These are phyloP conservation scores for Aaosphaeria arxii DNA, from an alignment of 2,329 filamentous ascomycete species.

Conservation along the genomic window DNA sequence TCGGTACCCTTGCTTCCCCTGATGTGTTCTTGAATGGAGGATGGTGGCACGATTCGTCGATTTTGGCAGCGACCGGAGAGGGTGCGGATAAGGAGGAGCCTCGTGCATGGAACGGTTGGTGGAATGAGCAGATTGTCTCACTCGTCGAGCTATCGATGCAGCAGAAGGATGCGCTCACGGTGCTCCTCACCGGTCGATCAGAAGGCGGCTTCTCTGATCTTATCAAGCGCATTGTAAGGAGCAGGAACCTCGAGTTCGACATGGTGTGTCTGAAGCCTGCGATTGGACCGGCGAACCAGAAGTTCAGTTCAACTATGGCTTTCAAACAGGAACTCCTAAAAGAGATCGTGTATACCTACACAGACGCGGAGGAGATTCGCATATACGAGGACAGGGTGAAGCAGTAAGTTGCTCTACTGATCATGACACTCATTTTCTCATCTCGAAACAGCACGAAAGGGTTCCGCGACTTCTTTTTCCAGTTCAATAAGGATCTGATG, in stretches of 20 bases:
- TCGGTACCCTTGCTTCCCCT: conserved; percentile 72
- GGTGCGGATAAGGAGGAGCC: conserved; percentile 79
- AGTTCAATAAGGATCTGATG: conserved; percentile 66
- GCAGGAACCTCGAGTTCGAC: conserved; percentile 81
- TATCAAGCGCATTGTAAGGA: conserved; percentile 74
- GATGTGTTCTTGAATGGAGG: conserved; percentile 79
- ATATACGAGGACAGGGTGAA: conserved; percentile 63
- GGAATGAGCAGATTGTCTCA: conserved; percentile 86
- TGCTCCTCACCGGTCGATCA: conserved; percentile 82
- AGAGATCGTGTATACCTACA: conserved; percentile 82
- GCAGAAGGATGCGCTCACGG: conserved; percentile 79
- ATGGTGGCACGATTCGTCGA: conserved; percentile 94
- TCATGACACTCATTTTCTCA: conserved; percentile 10
- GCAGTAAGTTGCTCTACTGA: conserved; percentile 44
- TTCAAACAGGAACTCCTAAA: conserved; percentile 89
- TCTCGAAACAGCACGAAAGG: conserved; percentile 59
- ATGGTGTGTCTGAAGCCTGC: conserved; percentile 84
- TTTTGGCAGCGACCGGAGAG: conserved; percentile 81
- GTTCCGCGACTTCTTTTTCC: conserved; percentile 80
- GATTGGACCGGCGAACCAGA: conserved; percentile 74
- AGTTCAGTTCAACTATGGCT: conserved; percentile 77
- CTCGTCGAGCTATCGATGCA: conserved; percentile 77
- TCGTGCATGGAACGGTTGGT: conserved; percentile 87
- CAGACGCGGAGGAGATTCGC: conserved; percentile 73
- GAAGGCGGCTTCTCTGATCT: conserved; percentile 75